Conservation (phyloP, 1,139 yeast species). For the Pneumocystis canis region DNA sequence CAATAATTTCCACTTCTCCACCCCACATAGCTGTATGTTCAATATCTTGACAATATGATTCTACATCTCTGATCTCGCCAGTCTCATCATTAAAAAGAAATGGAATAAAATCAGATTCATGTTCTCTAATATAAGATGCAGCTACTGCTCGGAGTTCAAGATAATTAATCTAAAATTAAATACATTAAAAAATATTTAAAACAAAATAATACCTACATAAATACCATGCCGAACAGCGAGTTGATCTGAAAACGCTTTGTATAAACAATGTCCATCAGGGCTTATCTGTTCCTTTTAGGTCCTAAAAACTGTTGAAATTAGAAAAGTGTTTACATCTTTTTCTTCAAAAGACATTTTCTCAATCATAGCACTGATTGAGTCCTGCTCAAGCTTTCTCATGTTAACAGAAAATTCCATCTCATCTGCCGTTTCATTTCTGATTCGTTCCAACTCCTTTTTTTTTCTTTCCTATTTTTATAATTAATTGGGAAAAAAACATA, state of each 20-base stretch:
- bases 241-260: constrained; percentile 75
- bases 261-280: constrained; percentile 92
- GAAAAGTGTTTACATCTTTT: not conserved
- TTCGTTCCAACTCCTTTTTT: not conserved
- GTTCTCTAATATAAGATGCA: constrained; percentile 45
- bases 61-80: constrained; percentile 45
- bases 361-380: not conserved
- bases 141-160: constrained; percentile 44
- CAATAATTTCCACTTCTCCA: constrained; percentile 80
- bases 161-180: not conserved
- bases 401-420: not conserved
- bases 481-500: not conserved
- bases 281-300: constrained; percentile 28
- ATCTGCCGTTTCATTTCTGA: not conserved
- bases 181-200: not conserved
- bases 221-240: constrained; percentile 37
- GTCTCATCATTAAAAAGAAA: constrained; percentile 63
- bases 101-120: constrained; percentile 63
- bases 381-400: not conserved
- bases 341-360: not conserved
- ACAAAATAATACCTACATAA: constrained; percentile 30
- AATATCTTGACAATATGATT: constrained; percentile 53
- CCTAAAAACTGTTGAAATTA: not conserved
- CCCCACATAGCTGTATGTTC: constrained; percentile 85
- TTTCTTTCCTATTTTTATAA: not conserved